Conservation (phyloP, 2,329 filamentous ascomycete species). For the Arthrobotrys megalospora region DNA sequence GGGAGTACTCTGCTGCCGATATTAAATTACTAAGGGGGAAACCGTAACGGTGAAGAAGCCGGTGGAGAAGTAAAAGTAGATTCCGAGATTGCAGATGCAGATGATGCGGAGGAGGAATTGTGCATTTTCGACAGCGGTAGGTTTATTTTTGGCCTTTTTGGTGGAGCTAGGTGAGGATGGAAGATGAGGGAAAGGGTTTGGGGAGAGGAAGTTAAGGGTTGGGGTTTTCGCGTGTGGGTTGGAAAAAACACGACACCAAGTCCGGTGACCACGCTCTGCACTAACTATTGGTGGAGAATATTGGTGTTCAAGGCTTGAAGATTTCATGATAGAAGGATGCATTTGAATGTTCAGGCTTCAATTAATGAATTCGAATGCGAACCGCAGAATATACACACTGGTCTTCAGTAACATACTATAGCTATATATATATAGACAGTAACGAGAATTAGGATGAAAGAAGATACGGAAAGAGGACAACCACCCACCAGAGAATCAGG, state of each 20-base stretch:
- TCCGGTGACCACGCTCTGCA: slow-evolving; percentile 18
- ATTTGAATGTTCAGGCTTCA: slow-evolving; percentile 2
- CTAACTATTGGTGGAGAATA: background rate
- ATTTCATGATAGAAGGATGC: too few species aligned
- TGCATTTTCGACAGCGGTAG: slow-evolving; percentile 1
- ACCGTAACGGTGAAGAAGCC: background rate
- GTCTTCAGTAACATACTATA: too few species aligned
- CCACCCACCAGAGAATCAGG: too few species aligned
- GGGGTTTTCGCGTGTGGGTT: background rate
- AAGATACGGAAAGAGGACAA: too few species aligned
- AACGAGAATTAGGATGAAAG: too few species aligned
- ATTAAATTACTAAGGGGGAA: background rate
- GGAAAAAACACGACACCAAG: background rate
- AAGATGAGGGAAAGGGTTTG: background rate
- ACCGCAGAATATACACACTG: background rate
- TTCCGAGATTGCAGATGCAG: background rate
- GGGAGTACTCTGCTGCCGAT: too few species aligned
- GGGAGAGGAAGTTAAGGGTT: too few species aligned
- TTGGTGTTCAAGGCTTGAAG: too few species aligned
- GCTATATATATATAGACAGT: too few species aligned
- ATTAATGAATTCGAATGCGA: background rate
- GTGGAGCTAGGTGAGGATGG: background rate
- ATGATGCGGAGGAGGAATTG: background rate
- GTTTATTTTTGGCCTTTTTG: background rate
- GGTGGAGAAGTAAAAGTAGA: too few species aligned